Evolutionary conservation across 805 yeast species (phyloP).

Genomic region (Wickerhamiella siamensis): DNA sequence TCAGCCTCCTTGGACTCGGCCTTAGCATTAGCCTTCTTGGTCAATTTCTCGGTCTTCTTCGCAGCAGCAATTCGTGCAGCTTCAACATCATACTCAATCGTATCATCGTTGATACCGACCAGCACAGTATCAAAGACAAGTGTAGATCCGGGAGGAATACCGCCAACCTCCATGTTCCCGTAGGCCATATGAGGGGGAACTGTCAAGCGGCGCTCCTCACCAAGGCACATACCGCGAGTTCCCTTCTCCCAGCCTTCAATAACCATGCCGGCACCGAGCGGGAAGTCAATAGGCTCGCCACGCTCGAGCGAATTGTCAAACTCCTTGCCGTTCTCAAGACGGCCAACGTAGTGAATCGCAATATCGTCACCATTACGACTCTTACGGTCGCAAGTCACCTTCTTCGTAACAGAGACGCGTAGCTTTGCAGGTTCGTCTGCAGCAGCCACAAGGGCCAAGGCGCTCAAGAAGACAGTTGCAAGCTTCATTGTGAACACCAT

Average conservation of each 20-base stretch:
- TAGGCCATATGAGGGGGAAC: slow-evolving; percentile 73
- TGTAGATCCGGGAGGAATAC: slow-evolving; percentile 67
- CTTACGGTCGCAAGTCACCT: slow-evolving; percentile 40
- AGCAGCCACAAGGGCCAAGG: slow-evolving; percentile 6
- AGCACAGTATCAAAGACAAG: slow-evolving; percentile 54
- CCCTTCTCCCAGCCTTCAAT: slow-evolving; percentile 91
- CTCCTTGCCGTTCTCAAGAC: slow-evolving; percentile 46
- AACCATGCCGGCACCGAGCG: slow-evolving; percentile 67
- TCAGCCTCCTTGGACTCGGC: too few species aligned
- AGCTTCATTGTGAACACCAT: not conserved
- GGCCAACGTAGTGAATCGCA: slow-evolving; percentile 69
- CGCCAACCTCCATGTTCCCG: slow-evolving; percentile 59
- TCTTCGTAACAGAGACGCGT: slow-evolving; percentile 29
- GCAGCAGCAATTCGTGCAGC: not conserved
- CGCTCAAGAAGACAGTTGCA: not conserved
- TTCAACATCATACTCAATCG: not conserved
- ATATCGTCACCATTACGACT: slow-evolving; percentile 55
- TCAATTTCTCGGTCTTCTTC: not conserved
- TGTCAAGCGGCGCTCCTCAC: slow-evolving; percentile 65
- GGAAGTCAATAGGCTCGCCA: slow-evolving; percentile 52
- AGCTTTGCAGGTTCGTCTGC: slow-evolving; percentile 17
- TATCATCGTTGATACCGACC: slow-evolving; percentile 35
- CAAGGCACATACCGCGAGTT: slow-evolving; percentile 67
- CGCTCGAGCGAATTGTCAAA: slow-evolving; percentile 64
- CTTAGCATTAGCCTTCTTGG: not conserved